Evolutionary conservation across 2,329 filamentous ascomycete genomes (phyloP).

Genomic region (Grosmannia penicillata): DNA sequence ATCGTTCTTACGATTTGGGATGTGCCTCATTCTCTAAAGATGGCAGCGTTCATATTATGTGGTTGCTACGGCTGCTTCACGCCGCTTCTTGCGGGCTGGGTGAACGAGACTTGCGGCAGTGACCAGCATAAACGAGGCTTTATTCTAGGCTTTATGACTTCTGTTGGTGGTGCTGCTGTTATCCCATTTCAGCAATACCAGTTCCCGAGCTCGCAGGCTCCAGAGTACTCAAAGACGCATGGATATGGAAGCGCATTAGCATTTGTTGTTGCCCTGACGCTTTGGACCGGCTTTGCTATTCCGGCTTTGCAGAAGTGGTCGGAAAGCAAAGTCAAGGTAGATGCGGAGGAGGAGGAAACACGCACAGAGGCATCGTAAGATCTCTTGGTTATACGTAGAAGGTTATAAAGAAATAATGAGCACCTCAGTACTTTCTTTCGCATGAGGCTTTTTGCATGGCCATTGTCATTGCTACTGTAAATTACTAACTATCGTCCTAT

Average conservation of each 20-base stretch:
- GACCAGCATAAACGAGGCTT: constrained; percentile 28
- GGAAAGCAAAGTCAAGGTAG: constrained; percentile 5
- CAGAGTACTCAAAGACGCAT: constrained; percentile 19
- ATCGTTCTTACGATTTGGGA: constrained; percentile 22
- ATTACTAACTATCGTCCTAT: too few relatives aligned
- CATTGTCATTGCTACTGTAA: too few relatives aligned
- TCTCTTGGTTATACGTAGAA: too few relatives aligned
- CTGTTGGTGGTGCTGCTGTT: constrained; percentile 20
- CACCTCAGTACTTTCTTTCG: too few relatives aligned
- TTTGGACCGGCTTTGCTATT: constrained; percentile 19
- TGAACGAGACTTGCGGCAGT: constrained; percentile 24
- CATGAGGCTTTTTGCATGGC: too few relatives aligned
- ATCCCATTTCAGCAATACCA: constrained; percentile 25
- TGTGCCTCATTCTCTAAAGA: constrained; percentile 20
- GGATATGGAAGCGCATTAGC: constrained; percentile 20
- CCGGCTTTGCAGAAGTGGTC: constrained; percentile 13
- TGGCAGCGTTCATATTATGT: constrained; percentile 23
- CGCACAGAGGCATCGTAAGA: too few relatives aligned
- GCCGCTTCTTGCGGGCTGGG: constrained; percentile 24
- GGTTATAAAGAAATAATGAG: too few relatives aligned
- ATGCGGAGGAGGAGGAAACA: neutral
- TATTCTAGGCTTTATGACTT: constrained; percentile 22
- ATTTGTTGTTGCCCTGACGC: constrained; percentile 18
- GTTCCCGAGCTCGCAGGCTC: constrained; percentile 21
- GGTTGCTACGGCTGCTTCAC: constrained; percentile 27